Conservation (phyloP, 208 protist species). For the Phytomonas francai region DNA sequence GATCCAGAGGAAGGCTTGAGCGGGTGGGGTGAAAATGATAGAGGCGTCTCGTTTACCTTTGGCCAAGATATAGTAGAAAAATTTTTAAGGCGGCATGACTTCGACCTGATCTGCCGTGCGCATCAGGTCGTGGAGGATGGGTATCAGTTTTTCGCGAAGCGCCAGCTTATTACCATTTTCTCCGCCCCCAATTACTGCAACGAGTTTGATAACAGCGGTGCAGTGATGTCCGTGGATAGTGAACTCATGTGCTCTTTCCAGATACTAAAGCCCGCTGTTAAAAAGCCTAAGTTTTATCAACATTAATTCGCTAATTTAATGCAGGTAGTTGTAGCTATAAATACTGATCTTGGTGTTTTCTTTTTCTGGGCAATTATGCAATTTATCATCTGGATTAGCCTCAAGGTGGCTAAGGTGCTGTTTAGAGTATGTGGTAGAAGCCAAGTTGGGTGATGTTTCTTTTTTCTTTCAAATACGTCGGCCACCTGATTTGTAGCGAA, state of each 20-base stretch:
- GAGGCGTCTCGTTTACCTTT: slow-evolving; percentile 91
- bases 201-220: slow-evolving; percentile 98
- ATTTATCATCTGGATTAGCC: neutral
- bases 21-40: slow-evolving; percentile 90
- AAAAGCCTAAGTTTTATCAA: slow-evolving; percentile 85
- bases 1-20: slow-evolving; percentile 96
- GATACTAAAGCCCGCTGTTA: slow-evolving; percentile 90
- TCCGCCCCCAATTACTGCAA: slow-evolving; percentile 98
- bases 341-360: neutral
- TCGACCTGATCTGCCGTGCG: slow-evolving; percentile 95
- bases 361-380: neutral
- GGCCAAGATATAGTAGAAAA: slow-evolving; percentile 89
- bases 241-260: slow-evolving; percentile 99
- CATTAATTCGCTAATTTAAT: slow-evolving; percentile 9
- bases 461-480: slow-evolving; percentile 10
- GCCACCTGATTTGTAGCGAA: slow-evolving; percentile 4
- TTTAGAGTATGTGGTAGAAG: neutral
- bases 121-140: slow-evolving; percentile 96
- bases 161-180: slow-evolving; percentile 96
- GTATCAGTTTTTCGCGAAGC: slow-evolving; percentile 95
- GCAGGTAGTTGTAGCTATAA: neutral
- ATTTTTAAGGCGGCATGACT: slow-evolving; percentile 95
- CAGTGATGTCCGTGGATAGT: slow-evolving; percentile 98
- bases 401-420: neutral
- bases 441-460: neutral